Evolutionary conservation across 2,329 filamentous ascomycete genomes (phyloP), one percentile per base, ranked within the genome.

Genomic region (Alternaria brassicicola): DNA sequence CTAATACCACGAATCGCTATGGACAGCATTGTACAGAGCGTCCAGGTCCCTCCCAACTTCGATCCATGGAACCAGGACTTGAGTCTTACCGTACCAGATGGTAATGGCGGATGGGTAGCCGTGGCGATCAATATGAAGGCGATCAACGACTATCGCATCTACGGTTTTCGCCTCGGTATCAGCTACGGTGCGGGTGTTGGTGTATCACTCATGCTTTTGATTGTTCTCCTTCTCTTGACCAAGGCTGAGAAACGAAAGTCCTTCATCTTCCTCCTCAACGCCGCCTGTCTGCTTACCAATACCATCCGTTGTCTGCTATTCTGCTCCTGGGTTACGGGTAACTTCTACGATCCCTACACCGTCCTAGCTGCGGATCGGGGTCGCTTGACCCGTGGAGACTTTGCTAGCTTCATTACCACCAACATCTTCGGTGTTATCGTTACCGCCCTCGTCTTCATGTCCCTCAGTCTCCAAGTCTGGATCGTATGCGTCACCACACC

Each of bases 101-200:
- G 82, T 1, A 64, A 54, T 17, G 25, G 43, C 7, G 43, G 31
- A 49, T 57, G 55, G 55, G 23, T 25, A 26, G 10, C 75, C 1
- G 71, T 85, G 60, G 63, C 71, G 0, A 68, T 83, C 36, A 65
- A 72, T 41, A 73, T 88, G 57, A 45, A 62, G 8, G 70, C 76
- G 3, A 58, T 89, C 36, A 75, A 86, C 64, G 52, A 61, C 4
- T 81, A 80, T 48, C 74, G 82, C 52, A 73, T 78, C 57, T 84
- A 84, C 70, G 80, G 80, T 58, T 74, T 81, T 56, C 77, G 78
- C 8, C 71, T 82, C 33, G 81, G 77, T 71, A 86, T 91, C 80
- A 89, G 88, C 77, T 91, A 89, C 72, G 88, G 85, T 51, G 78
- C 84, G 17, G 90, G 94, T 73, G 82, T 93, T 50, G 91, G 91